Evolutionary conservation across 2,329 filamentous ascomycete genomes (phyloP).

Genomic region (Cytospora piceicola): DNA sequence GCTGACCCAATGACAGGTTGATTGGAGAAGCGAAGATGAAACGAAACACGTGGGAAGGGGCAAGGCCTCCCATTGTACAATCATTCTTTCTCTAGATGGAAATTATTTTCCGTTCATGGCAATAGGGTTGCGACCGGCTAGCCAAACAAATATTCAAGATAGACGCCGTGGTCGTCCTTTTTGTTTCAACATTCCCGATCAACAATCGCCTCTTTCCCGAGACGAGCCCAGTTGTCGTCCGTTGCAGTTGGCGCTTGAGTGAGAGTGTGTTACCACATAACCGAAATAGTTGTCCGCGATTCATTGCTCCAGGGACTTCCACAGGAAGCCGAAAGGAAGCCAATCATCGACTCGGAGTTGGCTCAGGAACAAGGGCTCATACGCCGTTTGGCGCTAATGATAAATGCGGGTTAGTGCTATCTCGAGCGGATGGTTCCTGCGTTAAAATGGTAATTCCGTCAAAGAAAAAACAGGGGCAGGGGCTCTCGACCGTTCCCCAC

Average conservation of each 20-base stretch:
- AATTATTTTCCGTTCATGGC: background rate
- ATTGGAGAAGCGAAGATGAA: slow-evolving; percentile 14
- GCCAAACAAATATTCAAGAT: slow-evolving; percentile 17
- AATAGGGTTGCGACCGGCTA: slow-evolving; percentile 11
- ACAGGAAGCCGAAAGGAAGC: slow-evolving; percentile 5
- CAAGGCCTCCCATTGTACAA: slow-evolving; percentile 5
- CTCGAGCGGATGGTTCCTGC: slow-evolving; percentile 29
- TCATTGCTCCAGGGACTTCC: background rate
- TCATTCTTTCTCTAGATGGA: background rate
- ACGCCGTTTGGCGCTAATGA: slow-evolving; percentile 28
- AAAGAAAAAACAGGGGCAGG: slow-evolving; percentile 9
- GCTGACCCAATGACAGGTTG: slow-evolving; percentile 9
- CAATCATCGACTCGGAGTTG: slow-evolving; percentile 17
- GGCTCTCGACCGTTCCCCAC: background rate
- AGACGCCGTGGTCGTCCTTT: slow-evolving; percentile 22
- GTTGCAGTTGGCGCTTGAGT: slow-evolving; percentile 8
- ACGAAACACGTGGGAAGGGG: slow-evolving; percentile 14
- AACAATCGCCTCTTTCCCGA: background rate
- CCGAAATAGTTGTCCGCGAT: background rate
- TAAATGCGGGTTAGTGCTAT: slow-evolving; percentile 25
- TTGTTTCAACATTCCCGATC: slow-evolving; percentile 17
- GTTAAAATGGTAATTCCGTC: background rate
- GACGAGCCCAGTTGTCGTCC: background rate
- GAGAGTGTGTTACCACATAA: background rate
- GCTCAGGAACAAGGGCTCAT: background rate